These are phyloP conservation scores for Dillenia suffruticosa DNA, from an alignment of 164 flowering plant species.

Conservation along the genomic window DNA sequence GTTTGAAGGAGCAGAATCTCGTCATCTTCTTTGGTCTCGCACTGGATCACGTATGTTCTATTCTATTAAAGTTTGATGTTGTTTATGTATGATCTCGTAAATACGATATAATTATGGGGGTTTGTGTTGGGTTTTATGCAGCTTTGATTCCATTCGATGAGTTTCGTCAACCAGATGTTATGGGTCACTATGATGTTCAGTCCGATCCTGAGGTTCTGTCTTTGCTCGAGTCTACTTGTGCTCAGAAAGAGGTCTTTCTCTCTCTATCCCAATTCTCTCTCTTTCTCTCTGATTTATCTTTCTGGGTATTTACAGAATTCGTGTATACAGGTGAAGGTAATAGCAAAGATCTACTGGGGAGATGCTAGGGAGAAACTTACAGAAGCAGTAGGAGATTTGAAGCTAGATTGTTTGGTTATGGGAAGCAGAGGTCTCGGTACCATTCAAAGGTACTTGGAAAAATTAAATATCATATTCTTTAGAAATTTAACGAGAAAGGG, in stretches of 20 bases:
- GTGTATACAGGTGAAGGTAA: slow-evolving; percentile 39
- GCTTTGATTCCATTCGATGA: slow-evolving; percentile 81
- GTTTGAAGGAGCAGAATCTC: slow-evolving; percentile 27
- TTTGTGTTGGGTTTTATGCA: slow-evolving; percentile 11
- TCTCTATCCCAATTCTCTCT: background rate
- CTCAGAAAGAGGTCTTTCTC: slow-evolving; percentile 51
- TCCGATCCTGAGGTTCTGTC: slow-evolving; percentile 61
- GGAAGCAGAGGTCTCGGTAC: slow-evolving; percentile 78
- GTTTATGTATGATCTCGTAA: background rate
- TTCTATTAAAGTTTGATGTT: background rate
- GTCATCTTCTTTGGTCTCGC: slow-evolving; percentile 44
- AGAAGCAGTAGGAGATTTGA: slow-evolving; percentile 44
- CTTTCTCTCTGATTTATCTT: background rate
- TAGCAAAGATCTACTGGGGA: slow-evolving; percentile 83
- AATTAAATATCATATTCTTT: background rate
- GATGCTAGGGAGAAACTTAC: slow-evolving; percentile 75
- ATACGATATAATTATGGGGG: background rate
- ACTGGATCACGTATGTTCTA: slow-evolving; percentile 66
- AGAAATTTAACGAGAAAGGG: background rate
- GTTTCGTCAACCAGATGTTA: slow-evolving; percentile 53
- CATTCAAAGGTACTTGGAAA: slow-evolving; percentile 41
- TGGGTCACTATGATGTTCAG: slow-evolving; percentile 44
- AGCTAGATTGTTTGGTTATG: slow-evolving; percentile 64
- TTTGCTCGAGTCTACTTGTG: slow-evolving; percentile 49
- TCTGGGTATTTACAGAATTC: background rate